phyloP scores from a whole-genome alignment of 345 rosid genomes.

The Combretum micranthum region DNA sequence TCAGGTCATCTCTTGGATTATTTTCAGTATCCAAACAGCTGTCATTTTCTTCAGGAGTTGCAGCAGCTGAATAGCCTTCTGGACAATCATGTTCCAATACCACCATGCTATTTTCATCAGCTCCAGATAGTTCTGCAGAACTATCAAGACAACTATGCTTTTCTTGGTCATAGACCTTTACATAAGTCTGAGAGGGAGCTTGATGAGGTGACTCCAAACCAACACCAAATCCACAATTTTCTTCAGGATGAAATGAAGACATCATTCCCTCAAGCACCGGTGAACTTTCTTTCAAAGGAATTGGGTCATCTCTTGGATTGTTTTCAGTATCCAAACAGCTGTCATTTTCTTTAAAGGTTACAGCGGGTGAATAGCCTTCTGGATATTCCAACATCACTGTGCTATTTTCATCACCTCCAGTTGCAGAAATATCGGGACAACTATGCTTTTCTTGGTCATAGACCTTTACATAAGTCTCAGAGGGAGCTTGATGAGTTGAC shows the following conservation, averaged over 20 bases:
- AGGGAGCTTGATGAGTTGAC: not conserved
- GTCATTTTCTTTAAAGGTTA: not conserved
- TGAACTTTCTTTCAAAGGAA: conserved; percentile 30
- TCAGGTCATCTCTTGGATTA: too few species aligned
- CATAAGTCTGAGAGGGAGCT: too few species aligned
- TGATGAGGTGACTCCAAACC: not conserved
- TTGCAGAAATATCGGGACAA: too few species aligned
- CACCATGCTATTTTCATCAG: not conserved
- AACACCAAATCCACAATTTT: conserved; percentile 1
- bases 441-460: too few species aligned
- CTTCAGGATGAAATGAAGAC: conserved; percentile 11
- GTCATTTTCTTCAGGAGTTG: conserved; percentile 1
- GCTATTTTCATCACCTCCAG: not conserved
- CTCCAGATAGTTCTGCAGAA: too few species aligned
- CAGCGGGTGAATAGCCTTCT: conserved; percentile 3
- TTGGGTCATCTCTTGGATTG: too few species aligned
- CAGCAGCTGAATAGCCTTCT: conserved; percentile 3
- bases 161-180: too few species aligned
- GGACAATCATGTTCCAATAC: not conserved
- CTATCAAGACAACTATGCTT: too few species aligned
- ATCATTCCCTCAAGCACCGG: conserved; percentile 10
- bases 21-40: too few species aligned
- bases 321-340: too few species aligned
- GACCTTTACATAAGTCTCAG: too few species aligned
- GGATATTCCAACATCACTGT: not conserved